Evolutionary conservation across 2,329 filamentous ascomycete genomes (phyloP).

Genomic region (Colletotrichum tabaci): DNA sequence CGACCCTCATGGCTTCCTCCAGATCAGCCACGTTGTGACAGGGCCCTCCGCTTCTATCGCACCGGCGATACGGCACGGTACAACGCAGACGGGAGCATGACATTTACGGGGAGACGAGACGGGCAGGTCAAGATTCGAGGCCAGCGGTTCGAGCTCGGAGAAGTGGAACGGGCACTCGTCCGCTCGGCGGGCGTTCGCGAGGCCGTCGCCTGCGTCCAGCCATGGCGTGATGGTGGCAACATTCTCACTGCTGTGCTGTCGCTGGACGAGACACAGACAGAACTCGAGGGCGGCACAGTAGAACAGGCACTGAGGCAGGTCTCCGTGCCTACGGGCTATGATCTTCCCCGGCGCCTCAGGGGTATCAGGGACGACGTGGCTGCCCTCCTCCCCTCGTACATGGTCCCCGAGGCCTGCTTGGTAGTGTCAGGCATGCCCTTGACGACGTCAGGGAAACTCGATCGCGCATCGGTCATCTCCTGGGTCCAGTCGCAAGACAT

Average conservation of each 20-base stretch:
- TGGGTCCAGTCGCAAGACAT: constrained; percentile 6
- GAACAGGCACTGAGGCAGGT: background rate
- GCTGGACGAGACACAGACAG: background rate
- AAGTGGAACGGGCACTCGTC: constrained; percentile 12
- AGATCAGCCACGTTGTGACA: background rate
- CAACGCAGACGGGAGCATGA: constrained; percentile 14
- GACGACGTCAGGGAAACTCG: constrained; percentile 2
- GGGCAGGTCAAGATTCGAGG: constrained; percentile 19
- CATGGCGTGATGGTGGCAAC: background rate
- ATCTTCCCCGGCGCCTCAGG: background rate
- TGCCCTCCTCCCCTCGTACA: background rate
- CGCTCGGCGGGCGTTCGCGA: constrained; percentile 10
- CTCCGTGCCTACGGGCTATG: background rate
- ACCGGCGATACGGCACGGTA: constrained; percentile 12
- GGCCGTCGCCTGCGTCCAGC: constrained; percentile 7
- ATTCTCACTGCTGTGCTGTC: background rate
- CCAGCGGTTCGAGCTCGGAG: constrained; percentile 15
- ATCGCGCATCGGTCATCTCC: background rate
- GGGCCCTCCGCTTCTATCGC: background rate
- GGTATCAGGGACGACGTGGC: background rate
- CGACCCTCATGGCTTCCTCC: constrained; percentile 5
- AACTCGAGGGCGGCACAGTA: background rate
- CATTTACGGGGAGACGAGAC: constrained; percentile 8
- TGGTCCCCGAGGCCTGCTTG: constrained; percentile 1
- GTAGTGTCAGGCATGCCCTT: background rate